These are phyloP conservation scores for Purpureocillium takamizusanense DNA, from an alignment of 2,329 filamentous ascomycete species.

Conservation along the genomic window DNA sequence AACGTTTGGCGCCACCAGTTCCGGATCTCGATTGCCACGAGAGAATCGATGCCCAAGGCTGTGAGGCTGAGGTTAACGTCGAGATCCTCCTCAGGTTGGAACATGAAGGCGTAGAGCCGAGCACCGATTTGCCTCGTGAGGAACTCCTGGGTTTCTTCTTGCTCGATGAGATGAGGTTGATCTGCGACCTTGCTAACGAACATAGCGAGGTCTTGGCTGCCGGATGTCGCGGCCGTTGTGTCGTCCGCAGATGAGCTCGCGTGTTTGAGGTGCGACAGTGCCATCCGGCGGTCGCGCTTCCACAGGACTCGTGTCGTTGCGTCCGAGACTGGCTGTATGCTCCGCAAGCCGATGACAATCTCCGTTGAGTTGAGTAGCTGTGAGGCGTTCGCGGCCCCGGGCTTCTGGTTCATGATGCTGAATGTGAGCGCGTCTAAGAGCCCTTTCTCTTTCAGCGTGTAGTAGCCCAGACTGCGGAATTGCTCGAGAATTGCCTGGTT, in stretches of 20 bases:
- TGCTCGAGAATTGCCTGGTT: neutral
- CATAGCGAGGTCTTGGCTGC: neutral
- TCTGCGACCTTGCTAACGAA: neutral
- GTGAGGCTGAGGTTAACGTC: conserved; percentile 3
- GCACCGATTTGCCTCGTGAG: conserved; percentile 4
- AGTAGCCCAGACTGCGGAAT: neutral
- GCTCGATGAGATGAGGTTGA: neutral
- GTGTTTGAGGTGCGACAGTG: neutral
- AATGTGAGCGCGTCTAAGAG: neutral
- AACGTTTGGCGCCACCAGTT: conserved; percentile 10
- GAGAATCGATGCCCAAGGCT: conserved; percentile 10
- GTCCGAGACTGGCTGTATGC: neutral
- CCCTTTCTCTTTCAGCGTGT: neutral
- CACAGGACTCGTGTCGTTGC: neutral
- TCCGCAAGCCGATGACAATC: neutral
- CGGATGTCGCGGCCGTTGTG: too few relatives aligned
- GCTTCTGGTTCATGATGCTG: neutral
- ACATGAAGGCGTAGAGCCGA: conserved; percentile 6
- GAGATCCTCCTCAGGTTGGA: conserved; percentile 5
- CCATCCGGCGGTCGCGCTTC: neutral
- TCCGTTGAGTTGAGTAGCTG: neutral
- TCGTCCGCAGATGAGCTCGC: too few relatives aligned
- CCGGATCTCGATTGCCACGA: conserved; percentile 11
- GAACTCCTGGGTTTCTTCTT: neutral
- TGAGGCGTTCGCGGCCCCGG: neutral